phyloP scores from a whole-genome alignment of 805 yeast species.

The Saturnispora saitoi region DNA sequence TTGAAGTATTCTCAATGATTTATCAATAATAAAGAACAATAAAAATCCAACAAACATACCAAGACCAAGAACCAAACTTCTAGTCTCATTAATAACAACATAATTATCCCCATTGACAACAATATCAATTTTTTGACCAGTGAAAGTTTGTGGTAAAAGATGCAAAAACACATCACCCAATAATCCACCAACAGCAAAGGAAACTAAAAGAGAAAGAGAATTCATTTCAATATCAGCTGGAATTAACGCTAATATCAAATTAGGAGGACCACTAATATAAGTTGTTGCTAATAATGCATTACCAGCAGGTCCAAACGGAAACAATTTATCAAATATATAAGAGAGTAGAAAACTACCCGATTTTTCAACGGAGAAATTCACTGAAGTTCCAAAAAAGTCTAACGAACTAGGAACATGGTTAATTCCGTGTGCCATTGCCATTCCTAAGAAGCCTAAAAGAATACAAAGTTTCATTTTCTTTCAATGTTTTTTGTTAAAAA shows the following conservation, averaged over 20 bases:
- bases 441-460: neutral
- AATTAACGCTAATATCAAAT: constrained; percentile 43
- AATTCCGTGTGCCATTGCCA: neutral
- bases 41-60: constrained; percentile 56
- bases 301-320: constrained; percentile 49
- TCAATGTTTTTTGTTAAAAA: neutral
- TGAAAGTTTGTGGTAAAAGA: constrained; percentile 58
- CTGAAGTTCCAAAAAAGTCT: neutral
- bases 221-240: constrained; percentile 49
- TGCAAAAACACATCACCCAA: constrained; percentile 71
- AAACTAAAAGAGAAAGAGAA: constrained; percentile 44
- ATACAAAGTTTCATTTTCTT: neutral
- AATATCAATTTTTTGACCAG: constrained; percentile 40
- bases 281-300: constrained; percentile 59
- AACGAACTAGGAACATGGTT: neutral
- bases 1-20: constrained; percentile 43
- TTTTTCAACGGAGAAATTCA: neutral
- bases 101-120: constrained; percentile 13
- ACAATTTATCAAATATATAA: constrained; percentile 33
- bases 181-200: constrained; percentile 71
- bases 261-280: constrained; percentile 59
- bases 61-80: constrained; percentile 42
- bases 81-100: constrained; percentile 42
- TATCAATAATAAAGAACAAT: constrained; percentile 54
- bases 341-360: constrained; percentile 19